Base-by-base conservation (phyloP, 805 yeast genomes). In the Hanseniaspora jakobsenii region DNA sequence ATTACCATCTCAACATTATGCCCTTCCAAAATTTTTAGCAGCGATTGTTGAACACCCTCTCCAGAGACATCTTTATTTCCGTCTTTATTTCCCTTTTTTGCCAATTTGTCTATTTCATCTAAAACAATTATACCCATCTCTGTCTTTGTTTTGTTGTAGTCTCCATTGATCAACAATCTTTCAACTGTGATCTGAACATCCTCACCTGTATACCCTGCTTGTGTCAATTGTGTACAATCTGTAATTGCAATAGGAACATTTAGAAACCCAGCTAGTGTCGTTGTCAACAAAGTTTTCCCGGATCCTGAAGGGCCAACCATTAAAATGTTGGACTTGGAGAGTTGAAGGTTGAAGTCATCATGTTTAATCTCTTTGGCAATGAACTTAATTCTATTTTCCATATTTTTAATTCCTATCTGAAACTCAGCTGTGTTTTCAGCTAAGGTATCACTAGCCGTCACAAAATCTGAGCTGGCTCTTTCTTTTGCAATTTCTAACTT, bases 121-220 rank as follows among this genome's bases (percentile, higher is more conserved):
- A 76, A 54, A 3, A 76, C 79, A 38, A 76, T 66, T 23, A 74
- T 73, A 4, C 81, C 81, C 46, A 66, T 65, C 51, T 75, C 76
- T 23, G 75, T 69, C 30, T 64, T 64, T 8, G 66, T 69, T 19
- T 72, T 70, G 51, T 74, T 74, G 50, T 66, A 71, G 34, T 69
- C 69, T 3, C 78, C 67, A 49, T 62, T 67, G 2, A 67, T 68
- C 38, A 73, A 55, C 17, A 75, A 58, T 46, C 76, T 64, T 53
- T 72, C 74, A 19, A 75, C 65, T 50, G 79, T 73, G 24, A 68
- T 60, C 49, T 75, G 79, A 14, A 73, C 76, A 56, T 75, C 80
- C 48, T 75, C 80, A 19, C 81, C 81, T 35, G 75, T 73, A 52
- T 75, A 75, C 6, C 81, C 81, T 0, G 80, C 78, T 52, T 75